A percentile compares a stretch with the other conserved stretches of the same genome.
Conservation (phyloP, 1,139 yeast species). For the Blastobotrys petasosporus region DNA sequence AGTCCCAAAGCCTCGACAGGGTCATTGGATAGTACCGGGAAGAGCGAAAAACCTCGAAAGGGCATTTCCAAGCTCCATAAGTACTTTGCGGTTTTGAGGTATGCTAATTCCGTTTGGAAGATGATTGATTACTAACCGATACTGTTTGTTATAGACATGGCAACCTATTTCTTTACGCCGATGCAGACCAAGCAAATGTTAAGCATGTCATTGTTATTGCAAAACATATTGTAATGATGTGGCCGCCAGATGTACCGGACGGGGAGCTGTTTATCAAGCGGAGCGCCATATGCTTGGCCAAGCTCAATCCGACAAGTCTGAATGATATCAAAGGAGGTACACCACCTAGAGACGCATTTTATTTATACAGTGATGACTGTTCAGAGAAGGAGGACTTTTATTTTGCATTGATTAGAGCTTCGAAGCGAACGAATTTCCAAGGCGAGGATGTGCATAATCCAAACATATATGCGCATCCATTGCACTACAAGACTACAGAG, state of each 20-base stretch:
- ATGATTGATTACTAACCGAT: slow-evolving; percentile 44
- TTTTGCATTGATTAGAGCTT: slow-evolving; percentile 71
- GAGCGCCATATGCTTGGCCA: slow-evolving; percentile 63
- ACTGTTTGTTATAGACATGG: slow-evolving; percentile 69
- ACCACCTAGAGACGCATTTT: slow-evolving; percentile 57
- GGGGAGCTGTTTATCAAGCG: slow-evolving; percentile 73
- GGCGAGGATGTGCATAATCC: slow-evolving; percentile 32
- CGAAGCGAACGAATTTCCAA: slow-evolving; percentile 38
- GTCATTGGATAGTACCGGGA: slow-evolving; percentile 14
- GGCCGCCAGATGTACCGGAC: slow-evolving; percentile 76
- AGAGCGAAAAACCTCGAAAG: slow-evolving; percentile 14
- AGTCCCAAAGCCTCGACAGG: slow-evolving; percentile 14
- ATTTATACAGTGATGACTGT: slow-evolving; percentile 68
- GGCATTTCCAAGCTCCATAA: slow-evolving; percentile 15
- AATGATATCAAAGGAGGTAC: slow-evolving; percentile 7
- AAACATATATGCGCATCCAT: slow-evolving; percentile 57
- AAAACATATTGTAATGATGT: slow-evolving; percentile 64
- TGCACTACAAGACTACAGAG: slow-evolving; percentile 65
- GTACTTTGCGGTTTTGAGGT: slow-evolving; percentile 35
- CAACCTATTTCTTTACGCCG: slow-evolving; percentile 72
- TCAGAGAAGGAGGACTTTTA: slow-evolving; percentile 90
- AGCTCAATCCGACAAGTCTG: slow-evolving; percentile 12
- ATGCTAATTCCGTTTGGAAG: slow-evolving; percentile 5
- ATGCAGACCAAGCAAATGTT: slow-evolving; percentile 58
- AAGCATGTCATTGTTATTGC: slow-evolving; percentile 75